Evolutionary conservation across 2,329 filamentous ascomycete genomes (phyloP).

Genomic region (Cladosporium sp.): DNA sequence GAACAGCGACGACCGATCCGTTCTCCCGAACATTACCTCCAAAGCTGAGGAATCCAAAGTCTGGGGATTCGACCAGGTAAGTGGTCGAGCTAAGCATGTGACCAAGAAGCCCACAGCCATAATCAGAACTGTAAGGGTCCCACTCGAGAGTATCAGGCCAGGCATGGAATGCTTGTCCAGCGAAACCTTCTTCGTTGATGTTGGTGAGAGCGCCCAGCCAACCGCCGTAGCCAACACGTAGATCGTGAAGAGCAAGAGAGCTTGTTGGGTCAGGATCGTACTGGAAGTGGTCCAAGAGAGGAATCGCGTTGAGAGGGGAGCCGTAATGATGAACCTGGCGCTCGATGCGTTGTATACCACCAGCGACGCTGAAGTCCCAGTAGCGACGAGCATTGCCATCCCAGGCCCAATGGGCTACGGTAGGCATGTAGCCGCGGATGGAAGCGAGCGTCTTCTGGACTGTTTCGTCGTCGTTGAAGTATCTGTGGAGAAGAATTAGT

Average conservation of each 20-base stretch:
- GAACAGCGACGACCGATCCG: conserved; percentile 32
- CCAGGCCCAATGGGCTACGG: conserved; percentile 59
- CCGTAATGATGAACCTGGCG: conserved; percentile 59
- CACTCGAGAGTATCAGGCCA: conserved; percentile 53
- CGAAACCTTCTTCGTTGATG: conserved; percentile 53
- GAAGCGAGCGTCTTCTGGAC: conserved; percentile 51
- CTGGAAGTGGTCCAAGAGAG: conserved; percentile 51
- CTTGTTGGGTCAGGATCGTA: conserved; percentile 32
- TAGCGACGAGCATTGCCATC: conserved; percentile 59
- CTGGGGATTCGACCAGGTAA: conserved; percentile 45
- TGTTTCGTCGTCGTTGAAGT: conserved; percentile 48
- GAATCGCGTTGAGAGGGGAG: conserved; percentile 55
- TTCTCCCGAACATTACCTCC: conserved; percentile 40
- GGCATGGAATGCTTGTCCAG: conserved; percentile 54
- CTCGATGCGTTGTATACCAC: conserved; percentile 40
- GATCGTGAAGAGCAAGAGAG: conserved; percentile 42
- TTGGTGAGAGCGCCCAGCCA: conserved; percentile 52
- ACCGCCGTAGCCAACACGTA: conserved; percentile 54
- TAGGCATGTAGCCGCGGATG: conserved; percentile 55
- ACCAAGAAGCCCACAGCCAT: conserved; percentile 53
- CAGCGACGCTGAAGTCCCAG: conserved; percentile 55
- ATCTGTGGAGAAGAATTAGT: conserved; percentile 43
- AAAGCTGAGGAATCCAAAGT: conserved; percentile 47
- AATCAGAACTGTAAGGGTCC: conserved; percentile 56
- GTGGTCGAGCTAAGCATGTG: conserved; percentile 48